Percentiles rank a stretch among this genome's conserved stretches.
phyloP scores from a whole-genome alignment of 148 eudicot species.

The Rhododendron molle region DNA sequence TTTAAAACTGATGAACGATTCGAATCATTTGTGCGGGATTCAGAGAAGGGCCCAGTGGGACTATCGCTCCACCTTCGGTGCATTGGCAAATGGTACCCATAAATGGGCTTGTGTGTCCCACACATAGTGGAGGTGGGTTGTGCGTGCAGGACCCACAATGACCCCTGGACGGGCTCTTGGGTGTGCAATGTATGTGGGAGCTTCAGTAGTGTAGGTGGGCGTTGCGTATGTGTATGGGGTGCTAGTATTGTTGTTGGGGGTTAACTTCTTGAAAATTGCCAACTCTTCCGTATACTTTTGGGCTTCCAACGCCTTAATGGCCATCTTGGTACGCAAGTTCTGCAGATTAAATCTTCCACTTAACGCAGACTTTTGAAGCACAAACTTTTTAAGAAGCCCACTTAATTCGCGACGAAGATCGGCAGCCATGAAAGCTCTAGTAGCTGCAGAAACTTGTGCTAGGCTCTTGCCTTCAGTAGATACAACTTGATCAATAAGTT shows the following conservation, averaged over 20 bases:
- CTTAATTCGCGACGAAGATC: background rate
- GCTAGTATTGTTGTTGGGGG: background rate
- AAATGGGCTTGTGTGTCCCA: too few species aligned
- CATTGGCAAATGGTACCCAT: too few species aligned
- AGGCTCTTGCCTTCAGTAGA: background rate
- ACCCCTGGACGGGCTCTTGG: too few species aligned
- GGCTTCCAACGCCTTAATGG: background rate
- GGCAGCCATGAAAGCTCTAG: background rate
- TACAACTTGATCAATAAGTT: background rate
- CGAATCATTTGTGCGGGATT: too few species aligned
- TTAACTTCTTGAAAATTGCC: background rate
- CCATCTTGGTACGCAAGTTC: background rate
- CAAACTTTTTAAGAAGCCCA: background rate
- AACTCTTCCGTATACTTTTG: background rate
- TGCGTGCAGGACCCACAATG: too few species aligned
- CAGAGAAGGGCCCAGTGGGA: too few species aligned
- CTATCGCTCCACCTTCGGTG: too few species aligned
- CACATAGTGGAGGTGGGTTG: too few species aligned
- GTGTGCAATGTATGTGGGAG: background rate
- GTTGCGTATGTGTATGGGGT: background rate
- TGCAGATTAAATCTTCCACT: background rate
- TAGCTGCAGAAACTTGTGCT: background rate
- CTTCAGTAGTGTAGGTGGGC: background rate
- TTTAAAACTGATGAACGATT: too few species aligned
- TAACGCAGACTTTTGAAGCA: background rate